Conservation (phyloP, 257 asterid genomes). For the Coffea eugenioides region DNA sequence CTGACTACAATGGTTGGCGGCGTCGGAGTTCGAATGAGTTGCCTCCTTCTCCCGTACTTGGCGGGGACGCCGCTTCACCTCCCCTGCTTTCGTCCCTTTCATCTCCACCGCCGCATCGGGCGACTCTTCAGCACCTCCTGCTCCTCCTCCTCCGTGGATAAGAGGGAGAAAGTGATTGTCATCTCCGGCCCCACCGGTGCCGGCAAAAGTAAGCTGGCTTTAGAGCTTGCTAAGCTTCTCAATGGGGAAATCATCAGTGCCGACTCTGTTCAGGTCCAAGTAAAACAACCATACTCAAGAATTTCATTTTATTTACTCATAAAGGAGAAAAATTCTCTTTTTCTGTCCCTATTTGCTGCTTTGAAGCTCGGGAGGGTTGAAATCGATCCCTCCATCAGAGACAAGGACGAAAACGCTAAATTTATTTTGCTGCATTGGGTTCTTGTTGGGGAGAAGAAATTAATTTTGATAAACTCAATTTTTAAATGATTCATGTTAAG, state of each 20-base stretch:
- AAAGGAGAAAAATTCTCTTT: background rate
- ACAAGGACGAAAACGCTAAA: too few species aligned
- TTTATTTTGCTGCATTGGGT: background rate
- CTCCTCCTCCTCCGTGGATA: conserved; percentile 26
- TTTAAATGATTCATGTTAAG: background rate
- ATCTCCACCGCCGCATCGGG: conserved; percentile 22
- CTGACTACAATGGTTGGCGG: conserved; percentile 10
- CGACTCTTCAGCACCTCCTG: conserved; percentile 38
- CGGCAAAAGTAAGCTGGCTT: conserved; percentile 84
- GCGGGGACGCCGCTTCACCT: conserved; percentile 37
- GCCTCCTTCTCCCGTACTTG: conserved; percentile 43
- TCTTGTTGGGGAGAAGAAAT: background rate
- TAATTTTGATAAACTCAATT: conserved; percentile 1
- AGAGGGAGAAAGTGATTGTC: conserved; percentile 64
- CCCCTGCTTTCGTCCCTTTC: conserved; percentile 20
- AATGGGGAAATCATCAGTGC: conserved; percentile 95
- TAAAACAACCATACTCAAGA: background rate
- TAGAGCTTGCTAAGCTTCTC: conserved; percentile 83
- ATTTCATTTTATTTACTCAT: background rate
- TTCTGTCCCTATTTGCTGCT: too few species aligned
- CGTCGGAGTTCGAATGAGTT: conserved; percentile 39
- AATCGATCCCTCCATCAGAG: too few species aligned
- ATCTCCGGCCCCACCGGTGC: conserved; percentile 98
- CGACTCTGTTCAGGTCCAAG: conserved; percentile 83
- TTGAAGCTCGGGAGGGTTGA: background rate